Evolutionary conservation across 2,329 filamentous ascomycete genomes (phyloP).

Genomic region (Penicillium occitanis): DNA sequence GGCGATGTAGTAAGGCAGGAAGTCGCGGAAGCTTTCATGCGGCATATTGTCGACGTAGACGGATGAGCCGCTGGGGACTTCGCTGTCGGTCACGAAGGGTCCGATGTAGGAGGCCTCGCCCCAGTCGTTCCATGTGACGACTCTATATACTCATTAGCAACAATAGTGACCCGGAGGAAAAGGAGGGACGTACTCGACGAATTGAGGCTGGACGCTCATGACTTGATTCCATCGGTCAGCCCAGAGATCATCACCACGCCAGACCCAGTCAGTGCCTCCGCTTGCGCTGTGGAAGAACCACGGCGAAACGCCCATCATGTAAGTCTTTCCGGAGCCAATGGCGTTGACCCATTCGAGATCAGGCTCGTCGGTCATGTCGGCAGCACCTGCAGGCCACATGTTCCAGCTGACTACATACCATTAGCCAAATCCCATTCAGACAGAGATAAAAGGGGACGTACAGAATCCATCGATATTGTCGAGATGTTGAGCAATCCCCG

Average conservation of each 20-base stretch:
- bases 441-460: neutral
- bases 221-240: slow-evolving; percentile 59
- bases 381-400: slow-evolving; percentile 43
- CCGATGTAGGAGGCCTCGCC: slow-evolving; percentile 62
- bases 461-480: slow-evolving; percentile 37
- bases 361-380: slow-evolving; percentile 37
- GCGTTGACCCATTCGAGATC: slow-evolving; percentile 44
- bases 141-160: slow-evolving; percentile 31
- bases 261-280: slow-evolving; percentile 59
- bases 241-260: slow-evolving; percentile 61
- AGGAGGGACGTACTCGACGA: slow-evolving; percentile 42
- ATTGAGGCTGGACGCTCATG: slow-evolving; percentile 52
- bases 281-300: slow-evolving; percentile 48
- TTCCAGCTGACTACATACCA: slow-evolving; percentile 40
- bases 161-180: neutral
- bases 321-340: slow-evolving; percentile 38
- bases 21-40: slow-evolving; percentile 34
- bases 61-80: slow-evolving; percentile 49
- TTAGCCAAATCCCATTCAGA: neutral
- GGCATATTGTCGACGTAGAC: slow-evolving; percentile 33
- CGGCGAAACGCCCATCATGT: slow-evolving; percentile 57
- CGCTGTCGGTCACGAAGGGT: slow-evolving; percentile 46
- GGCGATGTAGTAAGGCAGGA: slow-evolving; percentile 39
- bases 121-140: slow-evolving; percentile 63
- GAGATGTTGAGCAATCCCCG: slow-evolving; percentile 29